Conservation (phyloP, 2,329 filamentous ascomycete species). For the Graphilbum sp. region DNA sequence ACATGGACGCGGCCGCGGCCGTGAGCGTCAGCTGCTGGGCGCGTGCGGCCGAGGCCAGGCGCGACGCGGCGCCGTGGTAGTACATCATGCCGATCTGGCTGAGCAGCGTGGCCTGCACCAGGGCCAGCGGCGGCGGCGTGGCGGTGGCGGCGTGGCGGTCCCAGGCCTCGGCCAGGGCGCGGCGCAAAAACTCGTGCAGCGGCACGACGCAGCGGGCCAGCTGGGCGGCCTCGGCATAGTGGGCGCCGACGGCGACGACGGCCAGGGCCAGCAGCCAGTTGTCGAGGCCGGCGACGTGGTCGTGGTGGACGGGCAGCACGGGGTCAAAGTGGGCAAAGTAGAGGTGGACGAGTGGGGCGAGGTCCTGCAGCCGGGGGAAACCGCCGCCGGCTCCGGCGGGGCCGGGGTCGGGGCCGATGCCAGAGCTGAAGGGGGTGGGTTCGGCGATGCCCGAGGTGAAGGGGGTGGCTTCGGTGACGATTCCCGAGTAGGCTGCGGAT, state of each 20-base stretch:
- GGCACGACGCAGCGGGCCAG: conserved; percentile 9
- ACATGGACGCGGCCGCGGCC: too few relatives aligned
- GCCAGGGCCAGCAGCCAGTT: conserved; percentile 12
- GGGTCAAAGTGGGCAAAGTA: conserved; percentile 18
- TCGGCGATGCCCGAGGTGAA: too few relatives aligned
- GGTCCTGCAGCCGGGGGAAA: conserved; percentile 10
- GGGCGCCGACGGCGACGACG: conserved; percentile 11
- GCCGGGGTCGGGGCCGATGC: neutral
- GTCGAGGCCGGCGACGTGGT: conserved; percentile 2
- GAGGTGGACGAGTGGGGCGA: conserved; percentile 16
- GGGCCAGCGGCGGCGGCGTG: neutral
- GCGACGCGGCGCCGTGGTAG: neutral
- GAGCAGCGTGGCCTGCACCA: conserved; percentile 1
- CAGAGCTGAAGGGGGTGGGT: too few relatives aligned
- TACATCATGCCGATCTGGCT: conserved; percentile 7
- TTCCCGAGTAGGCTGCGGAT: too few relatives aligned
- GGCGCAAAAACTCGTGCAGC: conserved; percentile 12
- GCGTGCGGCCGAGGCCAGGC: neutral
- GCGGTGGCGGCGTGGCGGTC: too few relatives aligned
- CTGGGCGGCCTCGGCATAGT: conserved; percentile 12
- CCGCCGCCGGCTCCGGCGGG: neutral
- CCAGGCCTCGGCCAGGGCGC: conserved; percentile 4
- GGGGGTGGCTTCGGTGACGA: too few relatives aligned
- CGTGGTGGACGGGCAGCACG: conserved; percentile 16
- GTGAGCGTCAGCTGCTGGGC: neutral